Percentiles rank a stretch among this genome's conserved stretches.
phyloP scores from a whole-genome alignment of 2,329 filamentous ascomycete genomes.

The Colletotrichum cordylinicola region DNA sequence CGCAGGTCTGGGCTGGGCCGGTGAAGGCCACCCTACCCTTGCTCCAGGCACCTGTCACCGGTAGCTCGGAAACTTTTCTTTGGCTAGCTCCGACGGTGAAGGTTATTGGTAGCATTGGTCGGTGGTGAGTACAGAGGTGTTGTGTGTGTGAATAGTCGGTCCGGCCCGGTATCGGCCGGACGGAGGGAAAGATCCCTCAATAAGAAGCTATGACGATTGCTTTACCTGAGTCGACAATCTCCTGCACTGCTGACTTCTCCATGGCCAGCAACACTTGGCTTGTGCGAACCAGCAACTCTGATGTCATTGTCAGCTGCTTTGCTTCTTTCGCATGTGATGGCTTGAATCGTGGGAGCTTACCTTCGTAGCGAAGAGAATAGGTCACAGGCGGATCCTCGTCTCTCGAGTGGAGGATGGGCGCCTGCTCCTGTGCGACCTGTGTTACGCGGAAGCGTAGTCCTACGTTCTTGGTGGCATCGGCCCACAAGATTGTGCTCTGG shows the following conservation, averaged over 20 bases:
- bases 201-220: constrained; percentile 67
- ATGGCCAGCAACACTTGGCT: constrained; percentile 67
- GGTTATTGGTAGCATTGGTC: neutral
- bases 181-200: constrained; percentile 30
- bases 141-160: neutral
- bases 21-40: neutral
- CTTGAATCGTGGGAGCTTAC: constrained; percentile 46
- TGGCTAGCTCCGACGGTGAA: neutral
- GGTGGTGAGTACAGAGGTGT: neutral
- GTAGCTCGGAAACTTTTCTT: neutral
- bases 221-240: constrained; percentile 66
- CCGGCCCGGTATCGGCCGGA: neutral
- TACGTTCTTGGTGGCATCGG: constrained; percentile 65
- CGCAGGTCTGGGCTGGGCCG: neutral
- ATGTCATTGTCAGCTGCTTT: constrained; percentile 20
- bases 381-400: constrained; percentile 72
- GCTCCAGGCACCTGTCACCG: neutral
- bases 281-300: constrained; percentile 72
- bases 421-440: constrained; percentile 36
- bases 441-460: constrained; percentile 72
- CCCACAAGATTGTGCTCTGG: constrained; percentile 65
- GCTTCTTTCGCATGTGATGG: neutral
- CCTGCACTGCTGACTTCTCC: constrained; percentile 68
- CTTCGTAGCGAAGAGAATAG: constrained; percentile 76
- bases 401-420: constrained; percentile 59